These are phyloP conservation scores for Curvularia verruculosa DNA, from an alignment of 2,329 filamentous ascomycete species.

Conservation along the genomic window DNA sequence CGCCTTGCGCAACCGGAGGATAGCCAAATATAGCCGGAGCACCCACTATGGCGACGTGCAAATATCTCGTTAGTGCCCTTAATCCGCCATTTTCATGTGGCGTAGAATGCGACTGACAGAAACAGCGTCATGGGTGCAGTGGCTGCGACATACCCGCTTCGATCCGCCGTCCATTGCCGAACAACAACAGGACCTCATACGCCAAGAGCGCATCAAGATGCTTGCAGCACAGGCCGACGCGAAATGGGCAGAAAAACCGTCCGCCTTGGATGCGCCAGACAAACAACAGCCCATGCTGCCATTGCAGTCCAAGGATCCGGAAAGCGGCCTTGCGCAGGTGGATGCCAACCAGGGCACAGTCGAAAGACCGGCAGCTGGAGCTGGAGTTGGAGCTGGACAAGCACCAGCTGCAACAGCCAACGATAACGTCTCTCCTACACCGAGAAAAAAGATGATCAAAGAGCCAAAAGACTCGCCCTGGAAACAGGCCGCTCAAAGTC, in stretches of 20 bases:
- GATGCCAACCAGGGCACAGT: constrained; percentile 43
- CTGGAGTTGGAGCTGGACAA: constrained; percentile 4
- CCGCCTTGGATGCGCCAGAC: constrained; percentile 62
- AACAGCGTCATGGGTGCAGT: constrained; percentile 70
- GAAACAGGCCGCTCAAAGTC: constrained; percentile 47
- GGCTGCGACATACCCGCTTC: constrained; percentile 66
- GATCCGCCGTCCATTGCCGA: constrained; percentile 64
- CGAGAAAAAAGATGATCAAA: constrained; percentile 30
- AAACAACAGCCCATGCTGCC: constrained; percentile 56
- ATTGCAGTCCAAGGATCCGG: constrained; percentile 52
- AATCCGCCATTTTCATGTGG: background rate
- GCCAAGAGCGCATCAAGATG: constrained; percentile 64
- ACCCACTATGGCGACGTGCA: constrained; percentile 66
- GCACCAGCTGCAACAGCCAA: constrained; percentile 1
- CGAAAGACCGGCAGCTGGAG: constrained; percentile 15
- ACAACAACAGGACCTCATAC: constrained; percentile 62
- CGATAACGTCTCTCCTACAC: constrained; percentile 30
- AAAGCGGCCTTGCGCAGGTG: constrained; percentile 45
- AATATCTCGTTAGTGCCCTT: constrained; percentile 56
- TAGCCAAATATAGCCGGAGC: constrained; percentile 61
- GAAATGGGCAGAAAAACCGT: constrained; percentile 65
- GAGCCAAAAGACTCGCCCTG: constrained; percentile 49
- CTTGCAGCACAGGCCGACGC: constrained; percentile 66
- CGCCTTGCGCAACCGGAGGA: constrained; percentile 61
- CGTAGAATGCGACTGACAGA: constrained; percentile 2